phyloP scores from a whole-genome alignment of 495 filamentous ascomycete genomes.

The Penicillium parvum region DNA sequence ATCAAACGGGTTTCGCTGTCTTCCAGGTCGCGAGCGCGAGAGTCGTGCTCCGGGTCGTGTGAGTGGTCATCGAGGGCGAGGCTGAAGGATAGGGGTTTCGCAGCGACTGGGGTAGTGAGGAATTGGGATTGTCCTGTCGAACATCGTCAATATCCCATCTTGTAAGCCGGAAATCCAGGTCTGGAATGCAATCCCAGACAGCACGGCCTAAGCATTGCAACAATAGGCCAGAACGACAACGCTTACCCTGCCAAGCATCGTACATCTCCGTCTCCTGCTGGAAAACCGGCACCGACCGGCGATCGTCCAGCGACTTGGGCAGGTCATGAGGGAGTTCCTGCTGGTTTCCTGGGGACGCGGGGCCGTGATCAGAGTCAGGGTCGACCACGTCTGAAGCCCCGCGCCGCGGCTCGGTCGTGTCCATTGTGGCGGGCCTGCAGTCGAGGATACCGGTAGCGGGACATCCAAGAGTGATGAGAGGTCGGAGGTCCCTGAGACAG shows the following conservation, averaged over 20 bases:
- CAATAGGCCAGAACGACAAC: not conserved
- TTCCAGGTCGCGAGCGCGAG: conserved; percentile 46
- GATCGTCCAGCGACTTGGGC: conserved; percentile 85
- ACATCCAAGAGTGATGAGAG: conserved; percentile 13
- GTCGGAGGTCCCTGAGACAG: conserved; percentile 4
- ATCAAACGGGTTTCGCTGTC: conserved; percentile 85
- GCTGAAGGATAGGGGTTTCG: conserved; percentile 79
- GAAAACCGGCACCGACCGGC: conserved; percentile 57
- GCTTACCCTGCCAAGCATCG: conserved; percentile 94
- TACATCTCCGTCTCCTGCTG: conserved; percentile 88
- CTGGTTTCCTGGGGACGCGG: conserved; percentile 16
- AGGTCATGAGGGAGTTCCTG: conserved; percentile 76
- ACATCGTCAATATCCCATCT: not conserved
- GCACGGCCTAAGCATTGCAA: not conserved
- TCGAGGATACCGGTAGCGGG: conserved; percentile 14
- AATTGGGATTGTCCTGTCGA: conserved; percentile 86
- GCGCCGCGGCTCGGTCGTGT: conserved; percentile 33
- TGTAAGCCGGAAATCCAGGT: not conserved
- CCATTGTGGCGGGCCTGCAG: conserved; percentile 33
- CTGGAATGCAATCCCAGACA: not conserved
- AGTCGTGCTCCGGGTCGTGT: conserved; percentile 39
- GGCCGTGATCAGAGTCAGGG: conserved; percentile 18
- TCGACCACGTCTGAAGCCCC: conserved; percentile 35
- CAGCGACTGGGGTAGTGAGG: conserved; percentile 75
- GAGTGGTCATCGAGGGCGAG: conserved; percentile 71